Evolutionary conservation across 805 yeast genomes (phyloP).

Genomic region (Candida succiphila): DNA sequence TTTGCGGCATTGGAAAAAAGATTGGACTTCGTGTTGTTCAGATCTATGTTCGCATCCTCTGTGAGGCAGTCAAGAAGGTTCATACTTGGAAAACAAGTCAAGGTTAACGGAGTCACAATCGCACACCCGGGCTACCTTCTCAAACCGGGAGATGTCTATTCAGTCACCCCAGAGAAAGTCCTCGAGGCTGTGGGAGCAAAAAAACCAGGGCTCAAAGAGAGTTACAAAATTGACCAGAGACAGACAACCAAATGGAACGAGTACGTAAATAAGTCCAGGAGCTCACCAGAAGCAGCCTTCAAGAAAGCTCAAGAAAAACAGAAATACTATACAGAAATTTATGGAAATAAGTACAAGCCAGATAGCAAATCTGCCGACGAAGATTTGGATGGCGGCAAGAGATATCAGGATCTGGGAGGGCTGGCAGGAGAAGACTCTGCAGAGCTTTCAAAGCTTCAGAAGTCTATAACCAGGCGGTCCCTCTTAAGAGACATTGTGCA

Average conservation of each 20-base stretch:
- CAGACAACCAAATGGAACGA: constrained; percentile 74
- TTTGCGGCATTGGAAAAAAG: constrained; percentile 83
- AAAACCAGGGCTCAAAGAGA: constrained; percentile 66
- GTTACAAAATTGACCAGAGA: constrained; percentile 58
- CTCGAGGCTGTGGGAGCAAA: constrained; percentile 74
- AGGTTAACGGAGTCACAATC: constrained; percentile 75
- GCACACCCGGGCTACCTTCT: constrained; percentile 72
- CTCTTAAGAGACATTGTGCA: constrained; percentile 34
- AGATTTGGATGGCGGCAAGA: constrained; percentile 25
- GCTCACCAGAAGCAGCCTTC: constrained; percentile 50
- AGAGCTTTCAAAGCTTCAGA: constrained; percentile 22
- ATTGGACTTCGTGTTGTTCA: constrained; percentile 80
- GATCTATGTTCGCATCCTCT: constrained; percentile 89
- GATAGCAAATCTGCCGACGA: constrained; percentile 6
- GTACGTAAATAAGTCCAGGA: constrained; percentile 49
- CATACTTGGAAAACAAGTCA: constrained; percentile 69
- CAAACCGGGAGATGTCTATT: constrained; percentile 78
- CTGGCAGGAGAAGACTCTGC: constrained; percentile 22
- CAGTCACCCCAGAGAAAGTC: constrained; percentile 79
- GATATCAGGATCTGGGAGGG: constrained; percentile 17
- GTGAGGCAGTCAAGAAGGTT: constrained; percentile 91
- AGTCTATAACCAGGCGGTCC: constrained; percentile 32
- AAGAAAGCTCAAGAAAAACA: constrained; percentile 22
- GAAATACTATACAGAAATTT: constrained; percentile 19
- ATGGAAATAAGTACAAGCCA: constrained; percentile 2